phyloP scores from a whole-genome alignment of 176 grass and related monocot species.

The Phragmites australis region DNA sequence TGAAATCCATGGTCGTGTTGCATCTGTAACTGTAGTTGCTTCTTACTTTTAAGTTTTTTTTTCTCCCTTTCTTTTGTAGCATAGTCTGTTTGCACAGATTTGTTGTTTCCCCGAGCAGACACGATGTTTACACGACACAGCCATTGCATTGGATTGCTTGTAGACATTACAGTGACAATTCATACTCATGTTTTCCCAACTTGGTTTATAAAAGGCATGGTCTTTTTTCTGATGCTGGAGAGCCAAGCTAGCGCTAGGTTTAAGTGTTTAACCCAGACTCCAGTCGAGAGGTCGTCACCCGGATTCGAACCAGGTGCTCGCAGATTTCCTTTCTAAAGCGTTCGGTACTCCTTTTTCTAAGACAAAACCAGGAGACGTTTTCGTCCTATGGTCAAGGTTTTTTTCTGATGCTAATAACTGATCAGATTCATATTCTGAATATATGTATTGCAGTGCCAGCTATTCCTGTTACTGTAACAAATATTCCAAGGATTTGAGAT shows the following conservation, averaged over 20 bases:
- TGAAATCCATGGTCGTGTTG: constrained; percentile 74
- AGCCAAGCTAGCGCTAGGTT: too few species aligned
- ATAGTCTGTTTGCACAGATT: constrained; percentile 3
- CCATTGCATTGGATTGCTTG: constrained; percentile 31
- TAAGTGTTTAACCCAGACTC: too few species aligned
- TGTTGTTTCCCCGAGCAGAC: constrained; percentile 10
- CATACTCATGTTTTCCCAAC: background rate
- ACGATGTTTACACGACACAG: background rate
- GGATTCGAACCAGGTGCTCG: too few species aligned
- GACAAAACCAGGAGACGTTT: too few species aligned
- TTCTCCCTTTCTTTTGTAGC: background rate
- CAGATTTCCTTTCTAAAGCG: too few species aligned
- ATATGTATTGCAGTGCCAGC: constrained; percentile 2
- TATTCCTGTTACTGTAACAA: background rate
- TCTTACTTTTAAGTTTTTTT: background rate
- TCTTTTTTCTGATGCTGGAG: background rate
- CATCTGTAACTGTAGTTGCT: constrained; percentile 61
- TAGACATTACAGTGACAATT: background rate
- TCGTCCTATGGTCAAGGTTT: too few species aligned
- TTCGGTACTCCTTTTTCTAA: too few species aligned
- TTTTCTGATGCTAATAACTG: too few species aligned
- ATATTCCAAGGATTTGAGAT: background rate
- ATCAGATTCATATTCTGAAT: background rate
- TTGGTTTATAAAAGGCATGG: constrained; percentile 3
- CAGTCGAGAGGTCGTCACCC: too few species aligned